Evolutionary conservation across 164 flowering plant genomes (phyloP), one percentile per base, ranked within the genome.

Genomic region (Umbilicus rupestris): DNA sequence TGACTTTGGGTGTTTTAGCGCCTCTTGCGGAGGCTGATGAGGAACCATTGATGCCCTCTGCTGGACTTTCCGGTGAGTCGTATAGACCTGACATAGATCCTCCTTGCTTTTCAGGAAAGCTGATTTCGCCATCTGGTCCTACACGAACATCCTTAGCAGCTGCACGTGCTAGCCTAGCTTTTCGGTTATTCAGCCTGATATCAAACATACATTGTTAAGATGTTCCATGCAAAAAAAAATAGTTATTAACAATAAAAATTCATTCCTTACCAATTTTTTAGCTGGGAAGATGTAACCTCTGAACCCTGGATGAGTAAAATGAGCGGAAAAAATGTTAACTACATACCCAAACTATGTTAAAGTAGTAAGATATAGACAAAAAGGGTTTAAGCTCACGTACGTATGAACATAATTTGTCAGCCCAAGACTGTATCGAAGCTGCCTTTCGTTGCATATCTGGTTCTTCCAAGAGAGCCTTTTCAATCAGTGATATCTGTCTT

Each of bases 391-490:
- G 50, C 55, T 59, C 60, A 79, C 97, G 35, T 74, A 89, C 98
- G 83, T 84, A 81, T 66, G 24, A 65, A 72, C 93, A 83, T 72
- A 94, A 83, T 81, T 83, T 86, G 57, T 84, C 86, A 49, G 92
- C 92, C 97, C 92, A 93, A 58, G 81, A 76, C 76, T 82, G 86
- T 69, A 94, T 66, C 31, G 77, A 70, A 70, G 86, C 74, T 39
- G 91, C 74, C 78, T 91, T 83, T 62, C 92, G 80, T 79, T 90
- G 97, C 97, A 94, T 83, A 52, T 85, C 89, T 73, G 98, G 98
- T 78, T 94, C 97, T 62, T 81, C 90, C 72, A 83, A 46, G 30
- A 94, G 88, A 29, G 90, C 98, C 70, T 67, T 78, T 77, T 94
- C 98, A 66, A 94, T 81, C 4, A 89, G 39, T 16, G 74, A 52